Base-by-base conservation (phyloP, 371 early-diverging fungal species). In the Mortierella sp. region DNA sequence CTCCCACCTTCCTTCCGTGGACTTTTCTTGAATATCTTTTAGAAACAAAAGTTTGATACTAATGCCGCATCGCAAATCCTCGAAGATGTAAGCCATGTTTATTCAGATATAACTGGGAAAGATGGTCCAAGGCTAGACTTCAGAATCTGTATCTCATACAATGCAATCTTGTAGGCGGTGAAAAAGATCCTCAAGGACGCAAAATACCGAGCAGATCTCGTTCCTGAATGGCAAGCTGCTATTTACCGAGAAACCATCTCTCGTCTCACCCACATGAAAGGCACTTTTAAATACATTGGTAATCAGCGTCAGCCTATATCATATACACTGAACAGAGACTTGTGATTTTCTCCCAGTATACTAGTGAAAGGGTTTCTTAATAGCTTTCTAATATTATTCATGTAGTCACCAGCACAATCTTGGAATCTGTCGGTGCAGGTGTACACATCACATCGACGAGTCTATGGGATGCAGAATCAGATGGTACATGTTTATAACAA, bases 401-500 rank as follows among this genome's bases (percentile, higher is more conserved):
- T 51, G 1, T 34, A 77, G 78, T 77, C 26, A 77, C 72, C 6
- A 77, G 69, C 62, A 77, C 72, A 2, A 69, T 77, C 40, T 34
- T 77, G 37, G 78, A 77, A 19, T 56, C 64, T 22, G 69, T 77
- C 8, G 78, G 78, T 4, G 68, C 78, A 47, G 78, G 78, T 26
- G 69, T 77, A 3, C 78, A 77, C 42, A 69, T 72, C 10, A 67
- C 78, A 12, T 72, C 78, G 7, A 77, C 78, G 35, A 72, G 72
- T 54, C 66, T 77, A 26, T 77, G 78, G 78, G 78, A 77, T 62
- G 66, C 78, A 23, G 78, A 72, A 43, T 72, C 72, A 13, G 78
- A 77, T 69, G 78, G 78, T 77, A 76, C 34, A 26, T 5, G 7
- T 45, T 17, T 26, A 23, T 26, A 43, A 19, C 9, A 2, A 19